Evolutionary conservation across 179 eudicot genomes (phyloP).

Genomic region (Silene coronaria): DNA sequence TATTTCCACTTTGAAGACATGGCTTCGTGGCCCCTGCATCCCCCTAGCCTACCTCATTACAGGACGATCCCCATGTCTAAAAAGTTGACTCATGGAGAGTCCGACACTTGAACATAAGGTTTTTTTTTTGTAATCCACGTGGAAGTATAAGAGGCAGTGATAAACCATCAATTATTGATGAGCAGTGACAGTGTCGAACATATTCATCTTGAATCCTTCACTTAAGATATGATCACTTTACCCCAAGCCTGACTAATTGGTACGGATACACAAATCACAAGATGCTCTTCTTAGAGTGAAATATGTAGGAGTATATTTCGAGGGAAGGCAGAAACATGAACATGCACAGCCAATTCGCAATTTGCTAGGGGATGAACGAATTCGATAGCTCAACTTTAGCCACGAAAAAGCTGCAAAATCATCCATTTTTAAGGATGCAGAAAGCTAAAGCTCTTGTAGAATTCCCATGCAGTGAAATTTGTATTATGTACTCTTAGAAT

Average conservation of each 20-base stretch:
- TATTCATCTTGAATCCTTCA: background rate
- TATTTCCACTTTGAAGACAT: background rate
- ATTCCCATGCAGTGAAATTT: background rate
- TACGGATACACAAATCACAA: background rate
- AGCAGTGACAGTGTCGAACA: slow-evolving; percentile 2
- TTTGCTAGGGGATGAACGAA: background rate
- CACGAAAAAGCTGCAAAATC: slow-evolving; percentile 8
- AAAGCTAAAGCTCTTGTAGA: background rate
- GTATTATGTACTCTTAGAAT: background rate
- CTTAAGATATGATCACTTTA: background rate
- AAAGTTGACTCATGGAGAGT: background rate
- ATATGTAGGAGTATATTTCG: background rate
- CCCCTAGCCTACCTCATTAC: background rate
- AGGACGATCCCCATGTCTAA: background rate
- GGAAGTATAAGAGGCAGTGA: background rate
- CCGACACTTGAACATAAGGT: background rate
- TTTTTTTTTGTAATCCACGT: background rate
- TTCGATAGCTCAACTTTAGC: background rate
- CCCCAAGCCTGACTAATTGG: background rate
- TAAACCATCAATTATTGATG: background rate
- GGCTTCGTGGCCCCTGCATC: background rate
- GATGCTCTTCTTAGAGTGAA: background rate
- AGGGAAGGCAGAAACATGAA: background rate
- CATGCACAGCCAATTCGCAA: background rate
- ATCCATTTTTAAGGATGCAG: background rate